Percentiles rank a stretch among this genome's conserved stretches.
phyloP scores from a whole-genome alignment of 495 filamentous ascomycete species.

The Neurospora sublineolata region DNA sequence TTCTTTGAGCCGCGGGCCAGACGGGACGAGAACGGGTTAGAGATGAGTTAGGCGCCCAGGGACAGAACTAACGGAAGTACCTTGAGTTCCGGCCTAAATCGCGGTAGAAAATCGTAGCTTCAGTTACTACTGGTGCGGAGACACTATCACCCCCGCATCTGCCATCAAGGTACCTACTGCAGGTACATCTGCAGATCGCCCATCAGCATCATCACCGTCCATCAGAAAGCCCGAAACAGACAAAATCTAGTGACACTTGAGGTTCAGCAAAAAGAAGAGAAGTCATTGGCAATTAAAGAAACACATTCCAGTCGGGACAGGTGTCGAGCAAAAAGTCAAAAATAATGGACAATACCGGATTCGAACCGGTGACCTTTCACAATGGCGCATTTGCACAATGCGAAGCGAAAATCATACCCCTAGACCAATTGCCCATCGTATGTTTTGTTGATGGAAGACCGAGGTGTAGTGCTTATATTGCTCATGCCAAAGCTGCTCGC shows the following conservation, averaged over 20 bases:
- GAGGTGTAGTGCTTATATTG: too few species aligned
- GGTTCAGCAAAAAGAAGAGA: background rate
- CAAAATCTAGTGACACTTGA: too few species aligned
- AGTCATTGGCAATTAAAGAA: background rate
- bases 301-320: background rate
- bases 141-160: background rate
- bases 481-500: too few species aligned
- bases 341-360: slow-evolving; percentile 7
- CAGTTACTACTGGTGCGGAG: background rate
- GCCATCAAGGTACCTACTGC: background rate
- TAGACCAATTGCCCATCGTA: slow-evolving; percentile 8
- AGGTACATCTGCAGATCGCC: background rate
- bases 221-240: too few species aligned
- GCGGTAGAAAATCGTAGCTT: too few species aligned
- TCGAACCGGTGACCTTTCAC: slow-evolving; percentile 11
- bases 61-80: background rate
- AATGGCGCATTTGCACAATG: slow-evolving; percentile 3
- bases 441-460: background rate
- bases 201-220: too few species aligned
- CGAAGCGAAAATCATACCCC: slow-evolving; percentile 14
- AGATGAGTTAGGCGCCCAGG: background rate
- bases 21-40: background rate
- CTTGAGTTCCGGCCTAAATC: background rate
- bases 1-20: background rate
- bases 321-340: background rate